Evolutionary conservation across 2,329 filamentous ascomycete genomes (phyloP), one percentile per base, ranked within the genome.

Genomic region (Penicillium crustosum): DNA sequence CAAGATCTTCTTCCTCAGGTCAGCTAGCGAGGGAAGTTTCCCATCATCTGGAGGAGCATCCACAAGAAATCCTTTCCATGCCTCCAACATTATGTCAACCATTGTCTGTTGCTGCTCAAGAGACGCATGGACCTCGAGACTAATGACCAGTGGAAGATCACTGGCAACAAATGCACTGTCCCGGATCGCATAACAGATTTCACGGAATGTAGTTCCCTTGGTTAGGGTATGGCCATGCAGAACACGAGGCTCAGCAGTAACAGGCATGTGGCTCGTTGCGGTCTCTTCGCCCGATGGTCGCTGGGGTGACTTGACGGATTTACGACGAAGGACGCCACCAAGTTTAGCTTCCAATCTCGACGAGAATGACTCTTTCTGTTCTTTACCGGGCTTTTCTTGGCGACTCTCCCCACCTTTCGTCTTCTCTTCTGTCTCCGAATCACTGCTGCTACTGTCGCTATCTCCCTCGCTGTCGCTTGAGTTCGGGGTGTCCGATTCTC

Each of bases 61-160:
- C 12, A 97, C 80, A 6, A 97, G 80, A 67, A 89, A 77, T 0
- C 84, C 87, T 41, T 83, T 84, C 92, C 93, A 99, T 62, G 90
- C 89, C 65, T 96, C 86, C 63, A 87, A 87, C 89, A 99, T 97
- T 62, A 97, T 96, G 55, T 90, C 84, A 12, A 96, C 93, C 90
- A 97, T 97, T 50, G 89, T 83, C 62, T 91, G 86, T 74, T 99
- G 94, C 74, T 97, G 93, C 53, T 90, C 86, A 1, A 83, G 78
- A 60, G 88, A 85, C 15, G 91, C 89, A 73, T 97, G 93, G 0
- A 97, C 90, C 75, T 99, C 94, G 6, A 97, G 82, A 72, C 92
- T 96, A 63, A 97, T 86, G 58, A 97, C 95, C 39, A 99, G 79
- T 0, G 94, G 94, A 21, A 96, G 79, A 52, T 89, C 84, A 59